Conservation (phyloP, 768 basidiomycete genomes). For the Suillus variegatus region DNA sequence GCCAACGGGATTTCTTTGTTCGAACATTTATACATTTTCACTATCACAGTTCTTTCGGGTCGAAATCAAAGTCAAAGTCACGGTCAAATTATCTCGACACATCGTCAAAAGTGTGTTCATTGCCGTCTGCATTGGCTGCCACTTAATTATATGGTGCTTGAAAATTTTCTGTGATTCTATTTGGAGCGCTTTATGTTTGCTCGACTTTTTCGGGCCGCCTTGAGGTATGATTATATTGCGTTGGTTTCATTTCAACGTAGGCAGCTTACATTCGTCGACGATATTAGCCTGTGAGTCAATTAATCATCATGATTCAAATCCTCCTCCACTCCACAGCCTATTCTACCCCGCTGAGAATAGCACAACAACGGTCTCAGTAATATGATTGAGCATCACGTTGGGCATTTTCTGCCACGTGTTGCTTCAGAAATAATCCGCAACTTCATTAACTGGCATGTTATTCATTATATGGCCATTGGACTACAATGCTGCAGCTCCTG, state of each 20-base stretch:
- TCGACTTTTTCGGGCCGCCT: background rate
- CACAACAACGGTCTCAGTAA: constrained; percentile 25
- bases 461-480: constrained; percentile 40
- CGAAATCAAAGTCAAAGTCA: no score
- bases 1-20: no score
- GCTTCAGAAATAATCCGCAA: constrained; percentile 26
- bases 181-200: background rate
- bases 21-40: background rate
- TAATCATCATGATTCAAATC: constrained; percentile 26
- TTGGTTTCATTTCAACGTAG: no score
- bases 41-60: background rate
- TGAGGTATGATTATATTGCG: background rate
- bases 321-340: constrained; percentile 39
- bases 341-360: constrained; percentile 27
- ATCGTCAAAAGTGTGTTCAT: background rate
- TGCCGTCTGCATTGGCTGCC: background rate
- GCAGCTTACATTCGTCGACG: background rate
- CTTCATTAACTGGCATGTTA: constrained; percentile 14
- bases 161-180: background rate
- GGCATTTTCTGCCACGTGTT: no score
- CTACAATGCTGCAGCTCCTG: constrained; percentile 15
- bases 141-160: background rate
- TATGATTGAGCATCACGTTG: constrained; percentile 12
- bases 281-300: constrained; percentile 20
- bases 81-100: background rate